These are phyloP conservation scores for Raffaelea ambrosiae DNA, from an alignment of 2,329 filamentous ascomycete species.

Conservation along the genomic window DNA sequence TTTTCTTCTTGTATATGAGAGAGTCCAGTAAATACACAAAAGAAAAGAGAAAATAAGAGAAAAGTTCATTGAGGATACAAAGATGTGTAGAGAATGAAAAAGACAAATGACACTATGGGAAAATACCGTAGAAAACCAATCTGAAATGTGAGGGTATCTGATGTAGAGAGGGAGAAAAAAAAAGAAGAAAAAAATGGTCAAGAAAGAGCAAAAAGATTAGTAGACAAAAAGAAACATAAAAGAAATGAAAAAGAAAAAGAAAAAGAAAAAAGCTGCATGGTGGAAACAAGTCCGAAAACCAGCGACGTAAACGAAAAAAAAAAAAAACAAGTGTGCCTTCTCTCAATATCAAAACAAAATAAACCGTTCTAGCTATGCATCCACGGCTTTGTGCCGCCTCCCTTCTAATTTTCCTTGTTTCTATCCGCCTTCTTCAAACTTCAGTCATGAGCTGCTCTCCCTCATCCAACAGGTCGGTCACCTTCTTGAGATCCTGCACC, in stretches of 20 bases:
- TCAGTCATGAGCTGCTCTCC: constrained; percentile 71
- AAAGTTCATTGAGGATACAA: too few species aligned
- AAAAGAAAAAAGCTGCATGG: background rate
- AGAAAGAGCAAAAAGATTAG: background rate
- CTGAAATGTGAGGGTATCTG: too few species aligned
- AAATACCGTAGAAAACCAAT: too few species aligned
- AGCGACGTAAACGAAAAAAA: background rate
- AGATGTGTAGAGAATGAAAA: too few species aligned
- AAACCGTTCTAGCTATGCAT: background rate
- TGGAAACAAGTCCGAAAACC: too few species aligned
- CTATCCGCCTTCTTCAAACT: background rate
- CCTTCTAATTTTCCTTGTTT: background rate
- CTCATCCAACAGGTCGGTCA: constrained; percentile 85
- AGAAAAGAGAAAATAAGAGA: background rate
- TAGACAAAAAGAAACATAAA: background rate
- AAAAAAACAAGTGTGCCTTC: background rate
- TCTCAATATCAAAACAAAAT: background rate
- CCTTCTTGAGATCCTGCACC: constrained; percentile 74
- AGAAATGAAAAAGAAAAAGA: background rate
- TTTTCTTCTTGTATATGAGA: too few species aligned
- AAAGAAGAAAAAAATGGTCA: background rate
- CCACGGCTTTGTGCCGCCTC: background rate
- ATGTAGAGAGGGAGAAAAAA: background rate
- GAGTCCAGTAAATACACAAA: too few species aligned
- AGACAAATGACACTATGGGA: too few species aligned